Evolutionary conservation across 2,329 filamentous ascomycete species (phyloP), one percentile per base, ranked within the genome.

Genomic region (Aspergillus persii): DNA sequence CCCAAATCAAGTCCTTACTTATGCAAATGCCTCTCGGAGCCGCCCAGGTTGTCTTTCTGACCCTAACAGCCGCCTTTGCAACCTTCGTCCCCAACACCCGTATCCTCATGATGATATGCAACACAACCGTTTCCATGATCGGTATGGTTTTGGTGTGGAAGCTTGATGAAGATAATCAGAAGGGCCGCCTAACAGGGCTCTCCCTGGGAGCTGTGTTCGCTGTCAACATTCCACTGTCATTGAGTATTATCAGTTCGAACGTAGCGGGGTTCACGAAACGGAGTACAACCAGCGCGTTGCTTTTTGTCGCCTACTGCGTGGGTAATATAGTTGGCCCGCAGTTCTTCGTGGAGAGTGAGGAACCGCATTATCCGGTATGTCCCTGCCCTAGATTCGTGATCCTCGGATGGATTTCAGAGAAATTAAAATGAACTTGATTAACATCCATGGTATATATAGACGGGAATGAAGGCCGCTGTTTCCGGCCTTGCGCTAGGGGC

Each of bases 241-340:
- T 76, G 51, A 73, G 70, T 61, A 55, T 74, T 7, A 71, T 74
- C 50, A 73, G 64, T 46, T 74, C 71, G 3, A 76, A 76, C 30
- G 69, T 74, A 3, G 71, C 73, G 3, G 73, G 73, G 0, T 73
- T 75, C 53, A 75, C 74, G 1, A 76, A 76, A 54, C 69, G 70
- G 30, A 72, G 70, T 48, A 68, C 68, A 0, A 69, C 72, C 3
- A 72, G 75, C 2, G 81, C 81, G 0, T 70, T 81, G 27, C 63
- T 85, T 18, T 84, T 84, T 57, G 78, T 79, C 0, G 82, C 69
- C 4, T 73, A 73, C 55, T 73, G 73, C 41, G 56, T 74, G 47
- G 71, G 71, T 3, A 74, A 74, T 44, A 74, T 75, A 33, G 64
- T 72, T 3, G 72, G 71, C 0, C 72, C 74, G 9, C 71, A 74